These are phyloP conservation scores for Podaxis pistillaris DNA, from an alignment of 768 basidiomycete genomes.

Conservation along the genomic window DNA sequence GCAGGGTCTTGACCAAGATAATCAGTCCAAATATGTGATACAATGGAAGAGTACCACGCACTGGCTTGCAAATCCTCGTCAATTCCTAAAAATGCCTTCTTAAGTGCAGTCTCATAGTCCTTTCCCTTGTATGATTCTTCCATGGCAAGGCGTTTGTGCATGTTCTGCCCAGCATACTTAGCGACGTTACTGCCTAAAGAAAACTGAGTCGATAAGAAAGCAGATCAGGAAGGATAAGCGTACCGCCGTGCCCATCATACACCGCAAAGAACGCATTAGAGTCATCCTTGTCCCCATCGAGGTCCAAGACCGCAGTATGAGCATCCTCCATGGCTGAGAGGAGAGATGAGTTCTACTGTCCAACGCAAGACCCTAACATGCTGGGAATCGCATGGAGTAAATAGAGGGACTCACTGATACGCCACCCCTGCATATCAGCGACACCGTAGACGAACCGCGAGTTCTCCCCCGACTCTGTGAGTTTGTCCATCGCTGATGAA, in stretches of 20 bases:
- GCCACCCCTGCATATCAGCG: slow-evolving; percentile 99
- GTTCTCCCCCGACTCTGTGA: slow-evolving; percentile 70
- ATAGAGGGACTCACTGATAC: slow-evolving; percentile 74
- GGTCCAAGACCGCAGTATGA: slow-evolving; percentile 71
- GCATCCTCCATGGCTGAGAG: slow-evolving; percentile 94
- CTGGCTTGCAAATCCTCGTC: slow-evolving; percentile 93
- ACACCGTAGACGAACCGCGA: slow-evolving; percentile 70
- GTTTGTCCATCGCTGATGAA: slow-evolving; percentile 74
- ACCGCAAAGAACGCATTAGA: slow-evolving; percentile 90
- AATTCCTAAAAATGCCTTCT: slow-evolving; percentile 86
- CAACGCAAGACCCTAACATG: not conserved
- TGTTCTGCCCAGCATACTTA: slow-evolving; percentile 79
- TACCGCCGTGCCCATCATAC: slow-evolving; percentile 98
- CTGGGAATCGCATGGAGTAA: slow-evolving; percentile 12
- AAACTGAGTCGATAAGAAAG: slow-evolving; percentile 15
- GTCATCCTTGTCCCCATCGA: slow-evolving; percentile 50
- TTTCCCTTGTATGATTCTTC: slow-evolving; percentile 71
- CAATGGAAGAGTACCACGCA: slow-evolving; percentile 13
- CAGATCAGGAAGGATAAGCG: slow-evolving; percentile 22
- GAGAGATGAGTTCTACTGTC: slow-evolving; percentile 15
- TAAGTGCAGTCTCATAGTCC: slow-evolving; percentile 76
- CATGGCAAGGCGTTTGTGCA: slow-evolving; percentile 72
- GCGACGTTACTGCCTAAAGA: slow-evolving; percentile 77
- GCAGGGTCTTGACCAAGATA: slow-evolving; percentile 61
- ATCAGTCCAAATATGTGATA: slow-evolving; percentile 18